phyloP scores from a whole-genome alignment of 2,329 filamentous ascomycete species.

The Talaromyces albobiverticillius region DNA sequence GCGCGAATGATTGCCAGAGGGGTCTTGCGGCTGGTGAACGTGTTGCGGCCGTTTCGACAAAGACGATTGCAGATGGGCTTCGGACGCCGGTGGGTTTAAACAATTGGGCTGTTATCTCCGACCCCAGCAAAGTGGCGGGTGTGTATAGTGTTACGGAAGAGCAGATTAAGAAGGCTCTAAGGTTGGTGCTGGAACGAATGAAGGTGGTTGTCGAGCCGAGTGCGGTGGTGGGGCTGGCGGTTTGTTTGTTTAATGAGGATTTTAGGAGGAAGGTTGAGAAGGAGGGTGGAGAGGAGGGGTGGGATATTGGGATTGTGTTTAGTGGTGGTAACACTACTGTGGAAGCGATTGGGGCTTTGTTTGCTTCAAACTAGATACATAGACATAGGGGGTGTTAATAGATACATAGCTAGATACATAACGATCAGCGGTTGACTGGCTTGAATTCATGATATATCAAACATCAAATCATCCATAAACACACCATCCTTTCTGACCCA shows the following conservation, averaged over 20 bases:
- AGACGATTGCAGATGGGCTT: conserved; percentile 87
- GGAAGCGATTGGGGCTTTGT: conserved; percentile 58
- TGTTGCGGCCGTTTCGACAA: conserved; percentile 65
- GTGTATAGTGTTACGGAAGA: conserved; percentile 76
- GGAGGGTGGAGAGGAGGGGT: conserved; percentile 69
- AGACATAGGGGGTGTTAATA: conserved; percentile 4
- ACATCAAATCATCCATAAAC: conserved; percentile 16
- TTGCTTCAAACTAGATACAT: conserved; percentile 23
- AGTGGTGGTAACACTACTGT: conserved; percentile 65
- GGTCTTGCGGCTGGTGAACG: conserved; percentile 64
- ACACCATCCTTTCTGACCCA: conserved; percentile 26
- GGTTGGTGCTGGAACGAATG: conserved; percentile 77
- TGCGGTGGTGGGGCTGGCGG: conserved; percentile 78
- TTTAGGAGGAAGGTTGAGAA: conserved; percentile 64
- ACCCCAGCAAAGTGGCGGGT: conserved; percentile 65
- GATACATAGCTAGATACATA: background rate
- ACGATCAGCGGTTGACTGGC: no score
- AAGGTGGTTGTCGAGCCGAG: conserved; percentile 91
- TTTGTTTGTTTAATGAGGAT: conserved; percentile 79
- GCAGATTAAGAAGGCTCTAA: conserved; percentile 74
- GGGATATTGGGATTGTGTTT: conserved; percentile 64
- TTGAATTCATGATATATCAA: background rate
- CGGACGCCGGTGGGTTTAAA: conserved; percentile 74
- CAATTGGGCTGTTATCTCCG: conserved; percentile 75
- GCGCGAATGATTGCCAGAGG: conserved; percentile 76